Percentiles rank a stretch among this genome's conserved stretches.
Evolutionary conservation across 768 basidiomycete genomes (phyloP).

Genomic region (Gymnopilus dilepis): DNA sequence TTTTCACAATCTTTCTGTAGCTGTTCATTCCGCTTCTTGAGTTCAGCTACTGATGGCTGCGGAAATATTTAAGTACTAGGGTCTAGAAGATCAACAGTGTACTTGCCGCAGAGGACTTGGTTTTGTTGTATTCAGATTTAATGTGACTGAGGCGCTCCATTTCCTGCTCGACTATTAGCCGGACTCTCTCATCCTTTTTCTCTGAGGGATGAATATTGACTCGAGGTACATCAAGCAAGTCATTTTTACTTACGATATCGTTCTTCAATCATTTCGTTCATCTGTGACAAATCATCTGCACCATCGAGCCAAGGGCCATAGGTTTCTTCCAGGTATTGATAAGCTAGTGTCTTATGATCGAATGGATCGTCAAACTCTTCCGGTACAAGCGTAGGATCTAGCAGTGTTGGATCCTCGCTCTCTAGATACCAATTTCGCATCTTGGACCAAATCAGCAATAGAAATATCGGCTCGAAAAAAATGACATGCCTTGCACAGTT

Average conservation of each 20-base stretch:
- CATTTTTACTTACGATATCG: slow-evolving; percentile 65
- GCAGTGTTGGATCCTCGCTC: slow-evolving; percentile 71
- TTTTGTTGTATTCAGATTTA: slow-evolving; percentile 58
- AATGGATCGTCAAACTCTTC: slow-evolving; percentile 78
- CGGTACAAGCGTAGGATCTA: slow-evolving; percentile 62
- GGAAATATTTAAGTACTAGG: slow-evolving; percentile 2
- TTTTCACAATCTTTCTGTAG: slow-evolving; percentile 79
- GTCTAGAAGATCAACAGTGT: neutral
- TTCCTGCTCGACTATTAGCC: slow-evolving; percentile 66
- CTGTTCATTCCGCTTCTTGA: slow-evolving; percentile 64
- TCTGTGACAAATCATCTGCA: slow-evolving; percentile 70
- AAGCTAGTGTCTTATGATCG: slow-evolving; percentile 80
- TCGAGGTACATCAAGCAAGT: slow-evolving; percentile 1
- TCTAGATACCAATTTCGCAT: slow-evolving; percentile 53
- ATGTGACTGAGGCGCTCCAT: slow-evolving; percentile 50
- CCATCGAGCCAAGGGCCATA: slow-evolving; percentile 73
- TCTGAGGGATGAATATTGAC: slow-evolving; percentile 42
- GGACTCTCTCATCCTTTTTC: slow-evolving; percentile 72
- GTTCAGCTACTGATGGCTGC: slow-evolving; percentile 66
- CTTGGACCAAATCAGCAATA: slow-evolving; percentile 30
- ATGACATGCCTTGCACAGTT: slow-evolving; percentile 75
- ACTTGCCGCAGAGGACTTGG: slow-evolving; percentile 66
- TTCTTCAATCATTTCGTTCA: slow-evolving; percentile 71
- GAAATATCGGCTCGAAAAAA: slow-evolving; percentile 28
- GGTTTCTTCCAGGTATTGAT: slow-evolving; percentile 70